A percentile compares a stretch with the other conserved stretches of the same genome.
These are phyloP conservation scores for Trypanosomatidae sp. DNA, from an alignment of 208 protist genomes.

Conservation along the genomic window DNA sequence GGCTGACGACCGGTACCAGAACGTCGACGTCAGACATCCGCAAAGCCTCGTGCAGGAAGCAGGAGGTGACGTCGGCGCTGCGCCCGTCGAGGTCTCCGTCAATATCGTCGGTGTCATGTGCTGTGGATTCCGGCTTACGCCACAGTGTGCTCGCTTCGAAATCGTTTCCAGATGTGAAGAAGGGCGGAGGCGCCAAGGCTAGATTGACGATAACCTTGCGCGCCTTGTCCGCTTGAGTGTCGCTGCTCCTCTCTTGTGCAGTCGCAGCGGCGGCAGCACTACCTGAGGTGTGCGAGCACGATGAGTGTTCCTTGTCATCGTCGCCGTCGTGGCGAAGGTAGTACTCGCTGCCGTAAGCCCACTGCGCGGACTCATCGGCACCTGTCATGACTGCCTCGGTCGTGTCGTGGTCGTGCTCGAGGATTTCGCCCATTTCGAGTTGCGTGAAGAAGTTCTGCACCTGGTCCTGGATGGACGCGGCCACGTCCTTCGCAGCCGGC, in stretches of 20 bases:
- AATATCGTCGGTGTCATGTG: constrained; percentile 4
- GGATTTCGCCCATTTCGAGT: constrained; percentile 38
- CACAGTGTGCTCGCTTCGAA: constrained; percentile 35
- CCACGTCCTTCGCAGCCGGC: background rate
- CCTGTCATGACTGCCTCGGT: constrained; percentile 58
- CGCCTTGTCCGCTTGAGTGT: constrained; percentile 5
- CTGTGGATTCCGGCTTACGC: too few relatives aligned
- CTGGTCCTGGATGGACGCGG: constrained; percentile 14
- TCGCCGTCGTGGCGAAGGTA: constrained; percentile 47
- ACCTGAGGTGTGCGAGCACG: background rate
- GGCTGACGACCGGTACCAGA: constrained; percentile 70
- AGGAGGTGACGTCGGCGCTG: background rate
- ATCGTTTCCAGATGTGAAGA: constrained; percentile 69
- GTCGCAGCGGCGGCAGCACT: background rate
- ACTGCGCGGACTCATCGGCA: constrained; percentile 42
- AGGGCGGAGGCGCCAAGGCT: constrained; percentile 41
- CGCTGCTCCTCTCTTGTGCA: background rate
- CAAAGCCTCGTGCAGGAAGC: constrained; percentile 18
- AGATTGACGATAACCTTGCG: constrained; percentile 29
- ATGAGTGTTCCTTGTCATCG: constrained; percentile 14
- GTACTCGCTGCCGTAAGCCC: constrained; percentile 70
- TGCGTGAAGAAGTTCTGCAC: constrained; percentile 21
- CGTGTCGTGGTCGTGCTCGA: constrained; percentile 43
- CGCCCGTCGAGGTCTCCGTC: constrained; percentile 10
- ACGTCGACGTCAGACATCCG: constrained; percentile 54